phyloP scores from a whole-genome alignment of 164 flowering plant species.

The Magnolia sinica region DNA sequence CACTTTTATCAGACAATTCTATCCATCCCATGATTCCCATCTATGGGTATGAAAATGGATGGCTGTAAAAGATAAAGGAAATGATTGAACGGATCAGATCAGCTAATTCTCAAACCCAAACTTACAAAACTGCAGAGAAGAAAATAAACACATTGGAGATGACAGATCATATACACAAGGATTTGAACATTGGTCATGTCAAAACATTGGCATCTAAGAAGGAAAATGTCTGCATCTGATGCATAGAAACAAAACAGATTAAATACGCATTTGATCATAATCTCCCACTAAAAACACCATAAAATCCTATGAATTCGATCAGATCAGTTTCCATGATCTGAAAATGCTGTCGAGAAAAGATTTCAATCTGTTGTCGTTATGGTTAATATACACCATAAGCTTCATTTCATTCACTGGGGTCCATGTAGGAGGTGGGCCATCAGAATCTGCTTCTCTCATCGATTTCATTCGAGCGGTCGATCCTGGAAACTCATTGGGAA shows the following conservation, averaged over 20 bases:
- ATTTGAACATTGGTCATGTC: conserved; percentile 3
- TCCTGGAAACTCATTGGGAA: conserved; percentile 23
- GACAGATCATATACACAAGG: background rate
- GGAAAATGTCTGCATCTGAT: conserved; percentile 4
- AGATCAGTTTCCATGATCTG: conserved; percentile 5
- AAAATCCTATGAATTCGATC: background rate
- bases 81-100: background rate
- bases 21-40: too few relatives aligned
- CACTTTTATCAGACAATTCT: too few relatives aligned
- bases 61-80: too few relatives aligned
- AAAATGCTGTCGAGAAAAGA: conserved; percentile 10
- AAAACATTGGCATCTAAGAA: conserved; percentile 15
- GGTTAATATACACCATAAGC: conserved; percentile 14
- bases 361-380: conserved; percentile 1
- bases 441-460: conserved; percentile 27
- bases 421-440: conserved; percentile 21
- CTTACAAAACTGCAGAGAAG: background rate
- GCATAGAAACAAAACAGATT: background rate
- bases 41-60: too few relatives aligned
- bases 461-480: conserved; percentile 36
- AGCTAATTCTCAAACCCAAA: background rate
- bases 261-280: background rate
- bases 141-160: background rate
- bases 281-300: conserved; percentile 1
- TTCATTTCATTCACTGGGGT: conserved; percentile 9